Conservation (phyloP, 2,329 filamentous ascomycete species). For the Triangularia verruculosa region DNA sequence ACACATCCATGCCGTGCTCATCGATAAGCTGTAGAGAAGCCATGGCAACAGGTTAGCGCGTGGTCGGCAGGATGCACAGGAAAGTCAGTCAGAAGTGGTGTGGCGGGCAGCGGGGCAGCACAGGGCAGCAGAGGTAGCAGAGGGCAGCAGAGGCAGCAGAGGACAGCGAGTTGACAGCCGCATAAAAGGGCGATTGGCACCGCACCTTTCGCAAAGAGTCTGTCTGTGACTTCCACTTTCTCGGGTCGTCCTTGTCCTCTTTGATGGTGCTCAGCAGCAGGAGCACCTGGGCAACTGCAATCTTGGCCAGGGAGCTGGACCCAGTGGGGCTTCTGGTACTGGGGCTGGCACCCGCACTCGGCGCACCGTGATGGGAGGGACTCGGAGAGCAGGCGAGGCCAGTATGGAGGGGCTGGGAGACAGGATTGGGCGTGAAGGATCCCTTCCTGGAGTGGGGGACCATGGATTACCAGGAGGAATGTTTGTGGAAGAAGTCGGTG, state of each 20-base stretch:
- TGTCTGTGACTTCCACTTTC: slow-evolving; percentile 88
- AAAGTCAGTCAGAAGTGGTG: background rate
- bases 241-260: slow-evolving; percentile 80
- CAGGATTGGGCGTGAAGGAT: slow-evolving; percentile 63
- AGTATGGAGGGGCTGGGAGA: slow-evolving; percentile 53
- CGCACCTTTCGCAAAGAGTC: slow-evolving; percentile 87
- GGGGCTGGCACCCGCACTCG: slow-evolving; percentile 60
- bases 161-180: slow-evolving; percentile 6
- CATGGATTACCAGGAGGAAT: slow-evolving; percentile 42
- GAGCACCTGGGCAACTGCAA: slow-evolving; percentile 93
- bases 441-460: slow-evolving; percentile 59
- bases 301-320: slow-evolving; percentile 74
- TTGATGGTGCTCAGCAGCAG: slow-evolving; percentile 91
- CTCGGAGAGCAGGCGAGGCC: slow-evolving; percentile 51
- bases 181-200: background rate
- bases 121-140: too few relatives aligned
- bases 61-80: background rate
- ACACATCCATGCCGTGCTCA: slow-evolving; percentile 99
- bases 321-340: slow-evolving; percentile 62
- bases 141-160: too few relatives aligned
- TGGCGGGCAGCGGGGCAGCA: slow-evolving; percentile 1
- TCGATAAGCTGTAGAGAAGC: slow-evolving; percentile 69
- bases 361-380: slow-evolving; percentile 53
- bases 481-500: slow-evolving; percentile 21
- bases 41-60: slow-evolving; percentile 4